These are phyloP conservation scores for Pulveroboletus sp. DNA, from an alignment of 1,284 basidiomycete genomes.

Conservation along the genomic window DNA sequence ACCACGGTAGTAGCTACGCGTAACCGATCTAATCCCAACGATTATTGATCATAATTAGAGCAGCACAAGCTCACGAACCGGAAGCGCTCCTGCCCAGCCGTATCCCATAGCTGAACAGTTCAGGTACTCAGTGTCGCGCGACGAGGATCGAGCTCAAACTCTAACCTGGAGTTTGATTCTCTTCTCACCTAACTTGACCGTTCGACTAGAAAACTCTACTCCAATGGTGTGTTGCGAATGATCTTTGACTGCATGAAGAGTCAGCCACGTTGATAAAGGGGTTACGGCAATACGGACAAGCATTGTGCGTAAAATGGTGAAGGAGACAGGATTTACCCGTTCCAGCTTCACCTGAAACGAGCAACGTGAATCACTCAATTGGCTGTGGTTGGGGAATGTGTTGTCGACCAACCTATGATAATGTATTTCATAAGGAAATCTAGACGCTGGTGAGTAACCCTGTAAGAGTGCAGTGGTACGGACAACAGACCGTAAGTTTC, in stretches of 20 bases:
- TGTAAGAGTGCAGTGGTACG: not conserved
- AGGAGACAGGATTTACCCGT: conserved; percentile 96
- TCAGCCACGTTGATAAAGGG: conserved; percentile 8
- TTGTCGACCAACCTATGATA: conserved; percentile 72
- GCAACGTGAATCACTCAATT: conserved; percentile 3
- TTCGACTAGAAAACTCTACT: conserved; percentile 91
- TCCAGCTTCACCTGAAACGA: conserved; percentile 81
- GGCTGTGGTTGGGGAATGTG: not conserved
- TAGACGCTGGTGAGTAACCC: conserved; percentile 39
- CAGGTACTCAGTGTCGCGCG: conserved; percentile 14
- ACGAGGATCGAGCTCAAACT: conserved; percentile 6
- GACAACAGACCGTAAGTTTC: conserved; percentile 82
- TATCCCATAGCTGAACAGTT: conserved; percentile 83
- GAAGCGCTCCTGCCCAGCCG: conserved; percentile 95
- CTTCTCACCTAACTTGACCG: conserved; percentile 88
- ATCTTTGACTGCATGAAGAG: conserved; percentile 75
- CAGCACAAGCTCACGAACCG: conserved; percentile 49
- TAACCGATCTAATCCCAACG: conserved; percentile 74
- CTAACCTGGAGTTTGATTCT: conserved; percentile 90
- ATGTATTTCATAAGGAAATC: conserved; percentile 99
- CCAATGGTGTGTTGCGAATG: conserved; percentile 98
- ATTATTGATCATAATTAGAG: conserved; percentile 12
- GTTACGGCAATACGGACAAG: conserved; percentile 62
- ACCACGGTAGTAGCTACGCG: conserved; percentile 94
- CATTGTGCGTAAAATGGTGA: conserved; percentile 94